These are phyloP conservation scores for Bruguiera sexangula DNA, from an alignment of 345 rosid species.

Conservation along the genomic window DNA sequence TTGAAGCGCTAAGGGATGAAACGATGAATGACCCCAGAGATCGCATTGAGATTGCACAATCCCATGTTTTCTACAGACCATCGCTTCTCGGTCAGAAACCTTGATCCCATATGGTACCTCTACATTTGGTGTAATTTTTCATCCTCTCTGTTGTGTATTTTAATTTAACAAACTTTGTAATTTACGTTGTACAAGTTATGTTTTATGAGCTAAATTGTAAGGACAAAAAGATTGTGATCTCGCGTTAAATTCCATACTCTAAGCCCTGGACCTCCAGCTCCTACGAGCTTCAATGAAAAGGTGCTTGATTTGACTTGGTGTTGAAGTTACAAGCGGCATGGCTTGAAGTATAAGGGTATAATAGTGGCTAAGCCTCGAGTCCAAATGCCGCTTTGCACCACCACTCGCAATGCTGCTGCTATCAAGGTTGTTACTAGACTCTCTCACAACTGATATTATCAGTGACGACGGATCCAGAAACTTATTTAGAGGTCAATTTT, in stretches of 20 bases:
- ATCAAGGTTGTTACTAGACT: too few species aligned
- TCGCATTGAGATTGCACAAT: slow-evolving; percentile 29
- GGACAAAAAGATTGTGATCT: neutral
- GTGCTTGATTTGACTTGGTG: neutral
- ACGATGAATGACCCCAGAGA: slow-evolving; percentile 35
- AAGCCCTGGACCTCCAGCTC: too few species aligned
- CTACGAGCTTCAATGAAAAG: neutral
- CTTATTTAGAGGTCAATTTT: too few species aligned
- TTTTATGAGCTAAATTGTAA: neutral
- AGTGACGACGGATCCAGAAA: too few species aligned
- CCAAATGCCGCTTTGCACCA: too few species aligned
- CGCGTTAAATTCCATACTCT: too few species aligned
- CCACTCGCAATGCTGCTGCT: too few species aligned
- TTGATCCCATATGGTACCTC: slow-evolving; percentile 3
- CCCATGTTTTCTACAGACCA: slow-evolving; percentile 21
- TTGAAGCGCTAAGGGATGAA: slow-evolving; percentile 32
- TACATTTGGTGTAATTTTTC: neutral
- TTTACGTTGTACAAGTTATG: neutral
- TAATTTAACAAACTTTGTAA: neutral
- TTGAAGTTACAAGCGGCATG: neutral
- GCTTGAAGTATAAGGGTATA: too few species aligned
- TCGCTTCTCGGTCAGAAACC: slow-evolving; percentile 30
- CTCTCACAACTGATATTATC: too few species aligned
- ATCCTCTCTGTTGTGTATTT: neutral
- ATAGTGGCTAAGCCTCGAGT: too few species aligned